A percentile compares a stretch with the other conserved stretches of the same genome.
Conservation (phyloP, 2,329 filamentous ascomycete species). For the Calonectria crousiana region DNA sequence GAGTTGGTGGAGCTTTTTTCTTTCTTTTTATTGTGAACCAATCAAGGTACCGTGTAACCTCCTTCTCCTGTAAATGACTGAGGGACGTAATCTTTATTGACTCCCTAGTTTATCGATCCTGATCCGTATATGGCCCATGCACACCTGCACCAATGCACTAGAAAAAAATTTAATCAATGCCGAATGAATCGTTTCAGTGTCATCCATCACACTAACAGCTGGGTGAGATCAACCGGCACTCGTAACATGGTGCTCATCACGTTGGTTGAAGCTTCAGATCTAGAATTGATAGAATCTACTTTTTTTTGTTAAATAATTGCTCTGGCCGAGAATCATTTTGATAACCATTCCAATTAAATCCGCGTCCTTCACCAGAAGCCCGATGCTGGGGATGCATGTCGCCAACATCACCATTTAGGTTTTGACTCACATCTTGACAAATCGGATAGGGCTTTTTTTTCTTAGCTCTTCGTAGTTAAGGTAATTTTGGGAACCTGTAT, state of each 20-base stretch:
- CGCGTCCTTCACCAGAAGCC: not conserved
- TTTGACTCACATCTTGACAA: not conserved
- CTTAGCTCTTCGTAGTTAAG: not conserved
- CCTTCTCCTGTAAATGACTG: not conserved
- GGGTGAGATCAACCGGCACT: not conserved
- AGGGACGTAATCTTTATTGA: not conserved
- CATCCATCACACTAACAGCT: not conserved
- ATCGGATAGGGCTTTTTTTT: not conserved
- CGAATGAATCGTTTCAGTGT: not conserved
- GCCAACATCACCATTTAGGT: not conserved
- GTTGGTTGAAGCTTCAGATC: not conserved
- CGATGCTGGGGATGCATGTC: not conserved
- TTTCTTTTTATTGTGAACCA: not conserved
- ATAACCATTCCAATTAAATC: not conserved
- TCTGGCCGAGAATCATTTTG: not conserved
- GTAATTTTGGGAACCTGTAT: not conserved
- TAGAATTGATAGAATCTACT: not conserved
- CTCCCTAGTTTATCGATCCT: not conserved
- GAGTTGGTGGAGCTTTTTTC: not conserved
- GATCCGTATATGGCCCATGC: not conserved
- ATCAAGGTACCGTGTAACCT: not conserved
- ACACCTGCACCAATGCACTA: not conserved
- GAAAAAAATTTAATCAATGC: not conserved
- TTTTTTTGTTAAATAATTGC: not conserved
- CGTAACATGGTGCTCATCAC: not conserved